Evolutionary conservation across 768 basidiomycete species (phyloP), one percentile per base, ranked within the genome.

Genomic region (Antrodiella citrinella): DNA sequence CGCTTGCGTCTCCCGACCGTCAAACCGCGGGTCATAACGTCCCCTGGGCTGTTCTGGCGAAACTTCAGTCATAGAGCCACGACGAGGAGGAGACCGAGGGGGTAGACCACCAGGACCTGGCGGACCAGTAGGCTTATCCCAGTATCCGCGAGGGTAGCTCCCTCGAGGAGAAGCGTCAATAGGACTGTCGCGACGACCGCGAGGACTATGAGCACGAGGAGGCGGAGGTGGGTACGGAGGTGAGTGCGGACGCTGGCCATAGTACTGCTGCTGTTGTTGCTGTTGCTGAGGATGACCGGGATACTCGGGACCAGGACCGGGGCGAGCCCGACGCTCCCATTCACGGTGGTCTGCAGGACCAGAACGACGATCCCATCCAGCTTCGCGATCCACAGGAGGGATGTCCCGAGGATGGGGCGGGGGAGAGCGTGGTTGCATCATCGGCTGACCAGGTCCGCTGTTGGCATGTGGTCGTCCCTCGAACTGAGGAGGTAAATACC

Each of bases 21-120:
- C 78, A 53, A 76, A 76, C 19, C 77, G 70, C 4, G 82, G 82
- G 57, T 86, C 85, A 54, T 86, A 87, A 15, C 84, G 72, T n/a
- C n/a, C n/a, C n/a, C n/a, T n/a, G n/a, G n/a, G n/a, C n/a, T n/a
- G n/a, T n/a, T n/a, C n/a, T n/a, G n/a, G n/a, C 55, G 79, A 71
- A 13, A 35, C 50, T 30, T 55, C 54, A 19, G 35, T 23, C 35
- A 50, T 40, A 38, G 35, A 38, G 10, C 10, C 4, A 35, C 47
- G 39, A 9, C 10, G 10, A 22, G 49, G 49, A 2, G 48, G 48
- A 19, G 41, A 20, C 13, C 21, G 39, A 1, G 20, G 19, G n/a
- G n/a, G n/a, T n/a, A n/a, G n/a, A n/a, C n/a, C n/a, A n/a, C n/a
- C n/a, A n/a, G n/a, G n/a, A n/a, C n/a, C n/a, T n/a, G n/a, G n/a